A percentile compares a stretch with the other conserved stretches of the same genome.
These are phyloP conservation scores for Pythium aphanidermatum DNA, from an alignment of 352 stramenopile species.

Conservation along the genomic window DNA sequence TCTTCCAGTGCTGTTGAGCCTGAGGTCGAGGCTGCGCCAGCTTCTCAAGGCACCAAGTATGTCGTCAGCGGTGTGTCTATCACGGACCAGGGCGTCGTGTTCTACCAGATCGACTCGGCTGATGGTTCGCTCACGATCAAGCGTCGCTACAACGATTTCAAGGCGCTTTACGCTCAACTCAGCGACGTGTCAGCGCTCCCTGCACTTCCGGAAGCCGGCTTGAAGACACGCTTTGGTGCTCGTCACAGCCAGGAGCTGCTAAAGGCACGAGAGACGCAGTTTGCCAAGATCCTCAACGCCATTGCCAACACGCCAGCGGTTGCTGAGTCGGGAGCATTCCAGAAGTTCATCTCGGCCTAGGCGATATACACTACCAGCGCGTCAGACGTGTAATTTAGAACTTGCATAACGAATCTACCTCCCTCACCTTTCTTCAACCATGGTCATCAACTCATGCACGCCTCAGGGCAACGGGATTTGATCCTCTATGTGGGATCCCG, in stretches of 20 bases:
- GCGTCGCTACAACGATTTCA: conserved; percentile 82
- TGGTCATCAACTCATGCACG: no score
- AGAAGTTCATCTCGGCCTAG: conserved; percentile 36
- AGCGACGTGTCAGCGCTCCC: conserved; percentile 29
- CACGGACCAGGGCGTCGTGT: conserved; percentile 56
- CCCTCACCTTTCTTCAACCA: no score
- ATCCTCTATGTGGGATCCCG: no score
- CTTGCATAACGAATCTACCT: no score
- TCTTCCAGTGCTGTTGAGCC: conserved; percentile 7
- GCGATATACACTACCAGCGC: no score
- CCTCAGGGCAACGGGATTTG: no score
- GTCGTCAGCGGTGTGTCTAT: conserved; percentile 51
- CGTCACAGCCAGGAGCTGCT: conserved; percentile 50
- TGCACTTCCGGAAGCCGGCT: conserved; percentile 37
- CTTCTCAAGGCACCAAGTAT: conserved; percentile 9
- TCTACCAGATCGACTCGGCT: conserved; percentile 49
- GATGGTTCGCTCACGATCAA: conserved; percentile 38
- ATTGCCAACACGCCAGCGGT: conserved; percentile 47
- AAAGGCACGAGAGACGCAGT: conserved; percentile 51
- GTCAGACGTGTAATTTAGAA: no score
- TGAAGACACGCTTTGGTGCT: conserved; percentile 44
- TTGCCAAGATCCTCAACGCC: conserved; percentile 60
- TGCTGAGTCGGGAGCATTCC: conserved; percentile 40
- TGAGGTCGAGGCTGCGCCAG: conserved; percentile 9
- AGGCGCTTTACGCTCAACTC: conserved; percentile 48